These are phyloP conservation scores for Tulasnella sp. DNA, from an alignment of 768 basidiomycete genomes.

Conservation along the genomic window DNA sequence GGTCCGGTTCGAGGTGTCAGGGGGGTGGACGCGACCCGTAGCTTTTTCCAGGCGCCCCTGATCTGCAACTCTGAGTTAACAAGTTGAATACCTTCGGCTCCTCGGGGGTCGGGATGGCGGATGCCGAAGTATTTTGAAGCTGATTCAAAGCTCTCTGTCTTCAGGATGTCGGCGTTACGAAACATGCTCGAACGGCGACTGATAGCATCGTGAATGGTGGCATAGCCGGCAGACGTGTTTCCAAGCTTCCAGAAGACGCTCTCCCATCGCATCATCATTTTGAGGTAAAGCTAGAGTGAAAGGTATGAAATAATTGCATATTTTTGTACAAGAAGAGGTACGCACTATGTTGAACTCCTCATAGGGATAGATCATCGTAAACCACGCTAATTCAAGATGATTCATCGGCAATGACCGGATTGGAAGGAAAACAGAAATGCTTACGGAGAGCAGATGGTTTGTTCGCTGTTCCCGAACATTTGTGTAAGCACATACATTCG, in stretches of 20 bases:
- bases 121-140: neutral
- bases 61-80: slow-evolving; percentile 34
- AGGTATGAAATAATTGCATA: neutral
- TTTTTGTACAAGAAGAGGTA: neutral
- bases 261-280: slow-evolving; percentile 31
- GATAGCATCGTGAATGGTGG: slow-evolving; percentile 25
- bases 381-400: neutral
- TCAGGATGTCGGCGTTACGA: neutral
- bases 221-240: slow-evolving; percentile 39
- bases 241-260: slow-evolving; percentile 37
- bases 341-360: neutral
- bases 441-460: neutral
- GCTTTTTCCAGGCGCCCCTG: slow-evolving; percentile 40
- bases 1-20: slow-evolving; percentile 31
- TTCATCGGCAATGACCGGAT: neutral
- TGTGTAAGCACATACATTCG: neutral
- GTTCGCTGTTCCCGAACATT: neutral
- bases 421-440: neutral
- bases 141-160: neutral
- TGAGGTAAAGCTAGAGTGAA: slow-evolving; percentile 28
- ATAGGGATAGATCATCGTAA: neutral
- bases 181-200: neutral
- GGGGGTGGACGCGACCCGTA: slow-evolving; percentile 33
- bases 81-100: neutral
- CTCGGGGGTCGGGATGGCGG: neutral